Base-by-base conservation (phyloP, 768 basidiomycete genomes). In the Mycena indigotica region DNA sequence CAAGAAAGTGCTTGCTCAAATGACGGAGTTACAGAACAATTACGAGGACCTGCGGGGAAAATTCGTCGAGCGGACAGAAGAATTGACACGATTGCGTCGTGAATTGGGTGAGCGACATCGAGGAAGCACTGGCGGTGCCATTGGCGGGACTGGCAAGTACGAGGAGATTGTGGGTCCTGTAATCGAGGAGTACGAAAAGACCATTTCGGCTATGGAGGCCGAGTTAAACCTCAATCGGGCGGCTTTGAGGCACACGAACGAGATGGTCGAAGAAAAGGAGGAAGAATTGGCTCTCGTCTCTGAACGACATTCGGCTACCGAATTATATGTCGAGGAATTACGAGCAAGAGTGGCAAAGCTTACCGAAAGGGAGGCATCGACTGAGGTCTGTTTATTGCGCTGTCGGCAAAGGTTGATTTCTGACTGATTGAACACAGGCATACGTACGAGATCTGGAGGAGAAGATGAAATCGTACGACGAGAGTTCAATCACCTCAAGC, bases 141-240 rank as follows among this genome's bases (percentile, higher is more conserved):
- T 87, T 21, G 82, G 84, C 3, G 89, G 85, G 17, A 90, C 86
- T 3, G 86, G 80, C 58, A 88, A 87, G 66, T 93, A 93, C 66
- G 93, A 93, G 67, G 93, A 93, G 73, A 94, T 91, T 61, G 95
- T 98, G 21, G 95, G 94, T 16, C 96, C 96, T 2, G 95, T 99
- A 65, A 97, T 99, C 51, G 92, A 97, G 73, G 95, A 98, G 75
- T 99, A 99, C 73, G 96, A 99, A 79, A 94, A 96, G 79, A 93
- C 94, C 1, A 96, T 98, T 63, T 83, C 86, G 39, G 89, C 93
- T 2, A 89, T 99, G 82, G 97, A 99, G 72, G 91, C 91, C 0
- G 94, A 96, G 72, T 79, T 97, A 52, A 91, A 83, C 63, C 78
- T 95, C 54, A 94, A 94, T 64, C 82, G 89, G 50, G 93, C 91